Evolutionary conservation across 2,329 filamentous ascomycete genomes (phyloP).

Genomic region (Blumeria graminis): DNA sequence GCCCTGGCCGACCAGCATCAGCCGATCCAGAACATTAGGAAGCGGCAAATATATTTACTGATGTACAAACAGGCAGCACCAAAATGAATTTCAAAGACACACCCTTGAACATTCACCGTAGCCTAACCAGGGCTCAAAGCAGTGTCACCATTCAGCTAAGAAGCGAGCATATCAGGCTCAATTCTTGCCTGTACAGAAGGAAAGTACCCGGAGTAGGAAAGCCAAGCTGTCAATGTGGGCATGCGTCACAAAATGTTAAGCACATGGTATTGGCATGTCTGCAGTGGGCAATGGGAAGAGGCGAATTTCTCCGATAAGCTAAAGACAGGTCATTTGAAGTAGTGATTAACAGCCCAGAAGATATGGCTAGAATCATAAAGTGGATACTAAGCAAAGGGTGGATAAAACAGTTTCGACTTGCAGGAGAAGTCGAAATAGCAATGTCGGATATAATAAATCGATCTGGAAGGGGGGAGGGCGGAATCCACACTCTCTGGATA

Average conservation of each 20-base stretch:
- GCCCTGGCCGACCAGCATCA: background rate
- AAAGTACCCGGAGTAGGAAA: background rate
- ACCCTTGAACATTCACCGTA: background rate
- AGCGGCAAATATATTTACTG: background rate
- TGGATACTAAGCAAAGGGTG: background rate
- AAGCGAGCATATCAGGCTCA: background rate
- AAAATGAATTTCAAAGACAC: background rate
- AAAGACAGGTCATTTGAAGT: background rate
- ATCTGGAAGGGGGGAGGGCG: background rate
- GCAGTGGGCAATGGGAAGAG: background rate
- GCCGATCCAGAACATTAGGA: background rate
- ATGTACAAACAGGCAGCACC: background rate
- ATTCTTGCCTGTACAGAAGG: background rate
- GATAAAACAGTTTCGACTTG: background rate
- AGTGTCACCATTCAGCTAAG: background rate
- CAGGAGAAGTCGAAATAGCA: background rate
- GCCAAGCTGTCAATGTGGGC: background rate
- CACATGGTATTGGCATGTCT: too few relatives aligned
- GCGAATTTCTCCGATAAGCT: background rate
- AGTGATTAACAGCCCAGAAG: background rate
- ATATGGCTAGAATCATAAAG: background rate
- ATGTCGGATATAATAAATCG: background rate
- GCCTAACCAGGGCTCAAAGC: background rate
- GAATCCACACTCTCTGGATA: background rate
- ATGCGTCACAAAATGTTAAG: background rate